Conservation (phyloP, 495 filamentous ascomycete species). For the Penicillium antarcticum region DNA sequence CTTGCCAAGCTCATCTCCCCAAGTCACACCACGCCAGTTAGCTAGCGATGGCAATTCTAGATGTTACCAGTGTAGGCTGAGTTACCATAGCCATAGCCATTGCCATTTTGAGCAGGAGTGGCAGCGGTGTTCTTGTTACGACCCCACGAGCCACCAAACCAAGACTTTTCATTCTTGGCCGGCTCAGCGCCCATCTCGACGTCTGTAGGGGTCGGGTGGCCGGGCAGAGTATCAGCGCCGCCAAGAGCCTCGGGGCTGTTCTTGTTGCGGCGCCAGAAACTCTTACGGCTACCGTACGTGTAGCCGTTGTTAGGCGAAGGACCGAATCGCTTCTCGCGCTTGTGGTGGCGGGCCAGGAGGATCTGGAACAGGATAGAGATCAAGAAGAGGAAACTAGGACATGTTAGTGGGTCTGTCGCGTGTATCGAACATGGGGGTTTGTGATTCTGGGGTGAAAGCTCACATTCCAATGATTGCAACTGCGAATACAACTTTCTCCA, state of each 20-base stretch:
- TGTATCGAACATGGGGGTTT: background rate
- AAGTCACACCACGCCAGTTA: background rate
- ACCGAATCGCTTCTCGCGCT: constrained; percentile 75
- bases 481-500: constrained; percentile 71
- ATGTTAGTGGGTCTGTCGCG: background rate
- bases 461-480: constrained; percentile 77
- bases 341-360: constrained; percentile 63
- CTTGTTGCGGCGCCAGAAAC: constrained; percentile 49
- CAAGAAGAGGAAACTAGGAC: constrained; percentile 60
- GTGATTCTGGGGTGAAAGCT: constrained; percentile 31
- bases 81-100: constrained; percentile 33
- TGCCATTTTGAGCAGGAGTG: constrained; percentile 13
- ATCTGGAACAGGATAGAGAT: constrained; percentile 62
- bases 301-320: constrained; percentile 75
- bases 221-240: constrained; percentile 30
- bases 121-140: constrained; percentile 24
- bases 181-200: constrained; percentile 29
- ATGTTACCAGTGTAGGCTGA: constrained; percentile 40
- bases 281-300: constrained; percentile 61
- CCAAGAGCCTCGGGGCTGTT: constrained; percentile 31
- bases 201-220: constrained; percentile 35
- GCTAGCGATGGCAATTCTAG: constrained; percentile 22
- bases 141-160: constrained; percentile 16
- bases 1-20: background rate
- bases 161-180: constrained; percentile 22